phyloP scores from a whole-genome alignment of 768 basidiomycete genomes.

The Gymnopilus dilepis region DNA sequence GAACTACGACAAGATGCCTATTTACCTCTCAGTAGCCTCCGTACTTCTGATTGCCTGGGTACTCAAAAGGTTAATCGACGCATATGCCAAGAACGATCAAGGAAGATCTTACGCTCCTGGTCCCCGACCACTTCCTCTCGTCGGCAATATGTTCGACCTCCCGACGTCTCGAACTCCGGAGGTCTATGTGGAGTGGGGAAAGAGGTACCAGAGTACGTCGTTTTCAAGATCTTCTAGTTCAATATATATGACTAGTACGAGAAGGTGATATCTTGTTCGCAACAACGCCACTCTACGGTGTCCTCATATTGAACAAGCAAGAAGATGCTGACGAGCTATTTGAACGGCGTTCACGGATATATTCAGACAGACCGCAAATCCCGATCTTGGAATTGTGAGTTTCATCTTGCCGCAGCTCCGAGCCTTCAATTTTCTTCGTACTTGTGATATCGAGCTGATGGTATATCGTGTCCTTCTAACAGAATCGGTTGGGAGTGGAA shows the following conservation, averaged over 20 bases:
- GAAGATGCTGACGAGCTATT: slow-evolving; percentile 31
- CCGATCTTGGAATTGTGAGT: slow-evolving; percentile 20
- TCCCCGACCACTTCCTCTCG: slow-evolving; percentile 30
- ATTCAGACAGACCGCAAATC: slow-evolving; percentile 48
- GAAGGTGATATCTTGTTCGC: slow-evolving; percentile 30
- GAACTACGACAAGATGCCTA: too few relatives aligned
- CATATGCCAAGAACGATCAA: too few relatives aligned
- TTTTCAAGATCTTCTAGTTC: neutral
- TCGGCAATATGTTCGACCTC: slow-evolving; percentile 29
- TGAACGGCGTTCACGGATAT: slow-evolving; percentile 51
- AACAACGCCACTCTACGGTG: slow-evolving; percentile 25
- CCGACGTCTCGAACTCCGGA: neutral
- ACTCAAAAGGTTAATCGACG: too few relatives aligned
- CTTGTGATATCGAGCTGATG: too few relatives aligned
- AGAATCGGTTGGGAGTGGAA: slow-evolving; percentile 42
- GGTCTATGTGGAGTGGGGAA: slow-evolving; percentile 21
- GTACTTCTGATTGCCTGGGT: too few relatives aligned
- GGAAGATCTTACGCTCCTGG: slow-evolving; percentile 21
- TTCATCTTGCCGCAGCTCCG: too few relatives aligned
- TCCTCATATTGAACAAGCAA: slow-evolving; percentile 31
- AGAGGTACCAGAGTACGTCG: slow-evolving; percentile 20
- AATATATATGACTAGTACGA: too few relatives aligned
- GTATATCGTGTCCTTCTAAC: neutral
- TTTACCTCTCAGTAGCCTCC: too few relatives aligned
- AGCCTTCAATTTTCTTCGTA: neutral